Conservation (phyloP, 805 yeast species). For the Ascoidea tarda region DNA sequence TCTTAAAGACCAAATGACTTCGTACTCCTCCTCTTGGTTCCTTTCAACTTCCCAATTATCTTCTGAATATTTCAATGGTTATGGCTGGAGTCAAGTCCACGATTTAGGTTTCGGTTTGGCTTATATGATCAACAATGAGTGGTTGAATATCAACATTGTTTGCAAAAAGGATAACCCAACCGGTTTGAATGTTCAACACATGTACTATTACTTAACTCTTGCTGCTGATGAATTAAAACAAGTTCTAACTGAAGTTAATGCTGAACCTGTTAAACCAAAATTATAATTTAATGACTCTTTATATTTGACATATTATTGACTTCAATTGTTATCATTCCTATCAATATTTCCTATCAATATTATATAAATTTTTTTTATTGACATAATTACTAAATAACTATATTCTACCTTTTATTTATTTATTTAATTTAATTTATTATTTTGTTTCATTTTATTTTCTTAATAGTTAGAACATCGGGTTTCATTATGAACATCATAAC, state of each 20-base stretch:
- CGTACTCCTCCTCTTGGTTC: slow-evolving; percentile 75
- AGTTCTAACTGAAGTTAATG: slow-evolving; percentile 24
- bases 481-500: slow-evolving; percentile 8
- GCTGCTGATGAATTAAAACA: slow-evolving; percentile 75
- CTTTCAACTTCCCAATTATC: slow-evolving; percentile 83
- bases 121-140: slow-evolving; percentile 78
- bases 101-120: slow-evolving; percentile 92
- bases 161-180: slow-evolving; percentile 50
- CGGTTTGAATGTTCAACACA: slow-evolving; percentile 35
- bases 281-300: neutral
- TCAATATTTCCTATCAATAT: too few relatives aligned
- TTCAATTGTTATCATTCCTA: neutral
- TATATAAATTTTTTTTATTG: too few relatives aligned
- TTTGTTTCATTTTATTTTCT: neutral
- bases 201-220: slow-evolving; percentile 56
- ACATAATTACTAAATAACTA: neutral
- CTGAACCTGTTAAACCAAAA: slow-evolving; percentile 2
- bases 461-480: slow-evolving; percentile 8
- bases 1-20: slow-evolving; percentile 61
- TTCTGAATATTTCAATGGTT: slow-evolving; percentile 73
- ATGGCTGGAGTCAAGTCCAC: slow-evolving; percentile 93
- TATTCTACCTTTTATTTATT: neutral
- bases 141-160: slow-evolving; percentile 76
- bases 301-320: neutral
- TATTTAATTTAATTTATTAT: too few relatives aligned